Evolutionary conservation across 768 basidiomycete genomes (phyloP), one percentile per base, ranked within the genome.

Genomic region (Kockovaella imperatae): DNA sequence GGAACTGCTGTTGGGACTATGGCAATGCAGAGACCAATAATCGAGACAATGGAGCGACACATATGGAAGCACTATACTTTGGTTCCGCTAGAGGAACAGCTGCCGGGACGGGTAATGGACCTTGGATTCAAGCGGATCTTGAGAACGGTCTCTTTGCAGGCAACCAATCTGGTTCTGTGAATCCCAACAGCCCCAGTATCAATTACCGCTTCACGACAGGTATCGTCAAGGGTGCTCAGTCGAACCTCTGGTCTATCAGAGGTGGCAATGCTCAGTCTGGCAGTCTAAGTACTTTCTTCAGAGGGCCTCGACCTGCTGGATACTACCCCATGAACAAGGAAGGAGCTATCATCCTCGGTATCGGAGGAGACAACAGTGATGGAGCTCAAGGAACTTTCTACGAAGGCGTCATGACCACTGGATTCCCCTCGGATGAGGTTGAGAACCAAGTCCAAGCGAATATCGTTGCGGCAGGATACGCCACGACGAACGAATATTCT

Each of bases 351-450:
- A 40, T 40, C 38, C 38, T 40, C 20, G 38, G 38, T 21, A 40
- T 40, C 20, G 38, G 38, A 40, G 38, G 38, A 11, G 38, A 40
- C 20, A 40, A 40, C 20, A 40, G 38, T 21, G 20, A 40, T 21
- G 20, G 20, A 10, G 38, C 38, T 40, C 38, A 40, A 21, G 38
- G 38, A 11, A 40, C 38, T 40, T 40, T 40, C 38, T 40, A 40
- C 38, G 38, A 40, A 40, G 38, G 38, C 11, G 38, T 20, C 11
- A 40, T 40, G 38, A 40, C 38, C 20, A 21, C 11, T 11, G 38
- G 38, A 11, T 40, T 13, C 38, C 38, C 38, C 11, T 13, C 13
- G 13, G 38, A 40, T 40, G 20, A 11, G 11, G 21, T 20, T 20
- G 38, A 40, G 20, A 40, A 40, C 20, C n/a, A n/a, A 21, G 20